Evolutionary conservation across 495 filamentous ascomycete species (phyloP), one percentile per base, ranked within the genome.

Genomic region (Penicillium lividum): DNA sequence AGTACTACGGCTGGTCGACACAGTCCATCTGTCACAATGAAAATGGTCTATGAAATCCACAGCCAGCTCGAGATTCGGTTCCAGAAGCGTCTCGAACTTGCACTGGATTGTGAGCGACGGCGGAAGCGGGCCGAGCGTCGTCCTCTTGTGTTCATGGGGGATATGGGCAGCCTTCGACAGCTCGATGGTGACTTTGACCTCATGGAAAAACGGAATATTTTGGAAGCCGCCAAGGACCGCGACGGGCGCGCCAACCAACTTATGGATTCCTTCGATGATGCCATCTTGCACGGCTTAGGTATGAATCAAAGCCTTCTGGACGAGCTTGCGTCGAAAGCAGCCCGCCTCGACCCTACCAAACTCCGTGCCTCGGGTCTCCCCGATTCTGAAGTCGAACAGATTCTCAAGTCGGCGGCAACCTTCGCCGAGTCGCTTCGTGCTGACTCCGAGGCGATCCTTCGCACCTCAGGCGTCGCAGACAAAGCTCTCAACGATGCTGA

Each of bases 261-360:
- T 8, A 82, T 82, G 77, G 78, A 83, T 60, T 71, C 77, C 7
- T 80, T 83, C 53, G 79, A 83, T 49, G 75, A 79, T 53, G 80
- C 78, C 11, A 78, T 81, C 16, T 67, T 82, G 56, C 74, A 79
- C 51, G 80, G 79, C 2, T 66, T 83, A 25, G 81, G 81, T 57
- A 73, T 77, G 28, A 82, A 82, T 51, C 80, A 82, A 61, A 76
- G 75, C 36, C 70, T 81, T 18, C 72, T 83, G 49, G 81, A 83
- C 58, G 77, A 80, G 31, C 64, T 81, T 56, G 66, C 74, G 28
- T 51, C 64, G 25, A 81, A 78, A 54, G 59, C 72, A 51, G 66
- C 68, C 16, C 70, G 61, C 52, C 69, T 81, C 11, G 73, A 79
- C 48, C 51, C 66, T 7, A 48, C 67, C 13, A 57, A 51, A 30